Base-by-base conservation (phyloP, 1,284 basidiomycete species). In the Takashimella koratensis region DNA sequence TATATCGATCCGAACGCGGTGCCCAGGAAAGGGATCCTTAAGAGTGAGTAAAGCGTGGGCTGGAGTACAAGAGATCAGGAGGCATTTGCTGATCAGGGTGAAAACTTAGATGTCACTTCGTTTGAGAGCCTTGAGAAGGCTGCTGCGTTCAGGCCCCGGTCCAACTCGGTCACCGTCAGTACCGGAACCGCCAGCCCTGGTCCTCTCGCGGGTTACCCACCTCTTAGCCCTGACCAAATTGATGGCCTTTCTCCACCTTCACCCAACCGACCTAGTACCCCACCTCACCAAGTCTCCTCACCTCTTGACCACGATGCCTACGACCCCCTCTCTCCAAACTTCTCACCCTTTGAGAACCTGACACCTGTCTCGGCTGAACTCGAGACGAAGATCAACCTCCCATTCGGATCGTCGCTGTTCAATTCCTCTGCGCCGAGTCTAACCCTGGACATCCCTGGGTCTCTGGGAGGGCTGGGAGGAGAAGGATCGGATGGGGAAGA, bases 21-120 rank as follows among this genome's bases (percentile, higher is more conserved):
- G 63, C 91, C 94, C 5, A 79, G 84, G 43, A 89, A 83, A 75
- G 88, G 93, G 36, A 97, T 98, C 61, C 77, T 98, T 60, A 97
- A 96, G 81, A 79, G 92, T 92, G 68, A 68, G 86, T 82, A 3
- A 36, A 8, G 30, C 52, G 21, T 43, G 51, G 8, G 30, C 51
- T 25, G 45, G 30, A 47, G 40, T 67, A 75, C 77, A 42, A 79
- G 79, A 5, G 81, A 82, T 8, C 58, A 27, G 25, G 45, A 53
- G 24, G 24, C 47, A 43, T 26, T 47, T n/a, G n/a, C 27, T 44
- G 44, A 13, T 20, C 49, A 24, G 25, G 39, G 24, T 19, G 20
- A 22, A 41, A 24, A 39, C 3, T 8, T 8, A 36, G 30, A 36
- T 36, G 30, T 36, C 16, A 36, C 30, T 36, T 36, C 30, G 8